Evolutionary conservation across 164 flowering plant species (phyloP).

Genomic region (Dillenia suffruticosa): DNA sequence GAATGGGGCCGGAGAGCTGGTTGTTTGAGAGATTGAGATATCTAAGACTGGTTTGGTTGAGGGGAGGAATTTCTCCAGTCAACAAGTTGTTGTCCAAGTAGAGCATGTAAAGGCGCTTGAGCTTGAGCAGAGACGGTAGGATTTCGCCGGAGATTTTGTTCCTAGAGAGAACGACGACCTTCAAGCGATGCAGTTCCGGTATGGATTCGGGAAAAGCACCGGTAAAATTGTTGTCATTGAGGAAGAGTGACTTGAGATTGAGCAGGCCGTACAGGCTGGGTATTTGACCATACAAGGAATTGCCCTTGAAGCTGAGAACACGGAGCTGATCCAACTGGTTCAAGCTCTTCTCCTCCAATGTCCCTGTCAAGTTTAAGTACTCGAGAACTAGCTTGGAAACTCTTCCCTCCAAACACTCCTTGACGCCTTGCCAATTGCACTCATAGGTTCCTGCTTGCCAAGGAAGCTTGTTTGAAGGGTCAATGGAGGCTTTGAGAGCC

Average conservation of each 20-base stretch:
- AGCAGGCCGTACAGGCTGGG: constrained; percentile 60
- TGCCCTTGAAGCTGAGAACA: constrained; percentile 73
- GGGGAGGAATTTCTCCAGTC: constrained; percentile 57
- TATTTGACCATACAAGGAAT: constrained; percentile 62
- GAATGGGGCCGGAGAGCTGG: constrained; percentile 64
- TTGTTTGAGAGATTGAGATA: constrained; percentile 79
- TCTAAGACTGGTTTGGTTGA: constrained; percentile 57
- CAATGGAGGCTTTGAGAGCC: constrained; percentile 36
- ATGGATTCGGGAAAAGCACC: constrained; percentile 70
- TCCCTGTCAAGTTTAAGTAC: constrained; percentile 46
- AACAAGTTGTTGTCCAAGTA: constrained; percentile 54
- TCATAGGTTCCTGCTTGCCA: constrained; percentile 31
- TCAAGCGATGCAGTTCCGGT: constrained; percentile 57
- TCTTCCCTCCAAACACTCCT: constrained; percentile 61
- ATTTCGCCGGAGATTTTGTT: constrained; percentile 69
- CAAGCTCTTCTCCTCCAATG: constrained; percentile 35
- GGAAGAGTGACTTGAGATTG: constrained; percentile 72
- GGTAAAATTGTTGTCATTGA: constrained; percentile 58
- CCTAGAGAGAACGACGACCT: constrained; percentile 47
- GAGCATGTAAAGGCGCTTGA: constrained; percentile 47
- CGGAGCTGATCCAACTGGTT: constrained; percentile 72
- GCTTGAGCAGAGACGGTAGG: constrained; percentile 35
- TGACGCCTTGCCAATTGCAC: constrained; percentile 73
- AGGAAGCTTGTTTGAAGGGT: constrained; percentile 38
- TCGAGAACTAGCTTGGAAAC: constrained; percentile 79